Percentiles rank a stretch among this genome's conserved stretches.
Evolutionary conservation across 1,284 basidiomycete genomes (phyloP).

Genomic region (Ceratobasidium theobromae): DNA sequence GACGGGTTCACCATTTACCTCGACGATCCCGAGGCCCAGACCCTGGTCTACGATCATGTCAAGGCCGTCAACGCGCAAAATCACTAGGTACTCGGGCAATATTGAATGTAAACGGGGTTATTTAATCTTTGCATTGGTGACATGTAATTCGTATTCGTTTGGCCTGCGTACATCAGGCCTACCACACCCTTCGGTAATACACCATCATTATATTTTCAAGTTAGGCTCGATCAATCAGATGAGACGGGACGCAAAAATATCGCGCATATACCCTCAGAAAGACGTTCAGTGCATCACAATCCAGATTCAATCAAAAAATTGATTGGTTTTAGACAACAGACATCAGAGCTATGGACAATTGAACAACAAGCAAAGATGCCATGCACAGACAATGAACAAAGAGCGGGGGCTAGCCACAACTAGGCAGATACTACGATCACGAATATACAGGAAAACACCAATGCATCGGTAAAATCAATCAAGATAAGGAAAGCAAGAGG

Average conservation of each 20-base stretch:
- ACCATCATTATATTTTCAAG: no score
- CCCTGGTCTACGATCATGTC: conserved; percentile 37
- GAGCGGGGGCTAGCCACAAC: not conserved
- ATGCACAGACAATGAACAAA: not conserved
- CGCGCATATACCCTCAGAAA: not conserved
- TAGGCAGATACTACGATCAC: not conserved
- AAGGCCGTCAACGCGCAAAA: conserved; percentile 35
- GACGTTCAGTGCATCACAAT: not conserved
- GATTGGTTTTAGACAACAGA: conserved; percentile 8
- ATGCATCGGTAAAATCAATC: not conserved
- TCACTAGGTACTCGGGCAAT: not conserved
- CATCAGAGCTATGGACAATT: conserved; percentile 11
- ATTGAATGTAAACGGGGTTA: not conserved
- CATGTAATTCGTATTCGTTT: not conserved
- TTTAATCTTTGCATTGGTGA: not conserved
- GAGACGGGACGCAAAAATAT: no score
- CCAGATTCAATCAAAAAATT: not conserved
- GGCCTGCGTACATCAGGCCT: no score
- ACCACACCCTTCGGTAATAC: no score
- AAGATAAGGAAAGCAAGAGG: not conserved
- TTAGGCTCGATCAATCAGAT: no score
- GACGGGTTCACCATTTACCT: conserved; percentile 38
- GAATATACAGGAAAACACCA: conserved; percentile 10
- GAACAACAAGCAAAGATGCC: not conserved
- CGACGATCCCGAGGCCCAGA: conserved; percentile 36